Conservation (phyloP, 495 filamentous ascomycete species). For the Cetradonia linearis region DNA sequence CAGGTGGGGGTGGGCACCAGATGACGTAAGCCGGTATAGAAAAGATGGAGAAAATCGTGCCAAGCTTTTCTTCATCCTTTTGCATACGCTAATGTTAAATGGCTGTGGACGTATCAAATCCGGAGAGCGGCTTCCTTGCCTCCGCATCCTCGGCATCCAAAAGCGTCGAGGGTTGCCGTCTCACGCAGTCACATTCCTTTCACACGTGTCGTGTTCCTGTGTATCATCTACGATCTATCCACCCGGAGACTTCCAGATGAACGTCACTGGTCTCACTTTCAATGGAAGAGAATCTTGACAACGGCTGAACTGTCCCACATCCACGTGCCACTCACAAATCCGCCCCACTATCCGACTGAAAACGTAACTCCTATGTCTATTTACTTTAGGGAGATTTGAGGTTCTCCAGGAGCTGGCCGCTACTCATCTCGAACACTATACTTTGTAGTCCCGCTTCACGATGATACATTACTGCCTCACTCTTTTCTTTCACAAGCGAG, state of each 20-base stretch:
- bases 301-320: slow-evolving; percentile 3
- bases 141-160: slow-evolving; percentile 7
- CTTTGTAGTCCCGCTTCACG: neutral
- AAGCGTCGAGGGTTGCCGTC: neutral
- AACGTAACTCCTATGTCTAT: neutral
- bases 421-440: neutral
- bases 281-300: slow-evolving; percentile 16
- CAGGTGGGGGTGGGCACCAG: no score
- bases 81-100: neutral
- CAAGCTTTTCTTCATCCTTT: no score
- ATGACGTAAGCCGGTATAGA: no score
- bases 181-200: neutral
- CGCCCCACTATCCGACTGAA: neutral
- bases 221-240: neutral
- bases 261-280: neutral
- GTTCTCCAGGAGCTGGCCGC: neutral
- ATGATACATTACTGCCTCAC: neutral
- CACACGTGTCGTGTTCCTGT: neutral
- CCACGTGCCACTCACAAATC: neutral
- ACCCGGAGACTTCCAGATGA: neutral
- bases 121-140: neutral
- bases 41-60: no score
- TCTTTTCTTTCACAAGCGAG: no score
- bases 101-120: neutral
- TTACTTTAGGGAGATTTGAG: neutral